Evolutionary conservation across 805 yeast species (phyloP), one percentile per base, ranked within the genome.

Genomic region (Metschnikowia noctiluminum): DNA sequence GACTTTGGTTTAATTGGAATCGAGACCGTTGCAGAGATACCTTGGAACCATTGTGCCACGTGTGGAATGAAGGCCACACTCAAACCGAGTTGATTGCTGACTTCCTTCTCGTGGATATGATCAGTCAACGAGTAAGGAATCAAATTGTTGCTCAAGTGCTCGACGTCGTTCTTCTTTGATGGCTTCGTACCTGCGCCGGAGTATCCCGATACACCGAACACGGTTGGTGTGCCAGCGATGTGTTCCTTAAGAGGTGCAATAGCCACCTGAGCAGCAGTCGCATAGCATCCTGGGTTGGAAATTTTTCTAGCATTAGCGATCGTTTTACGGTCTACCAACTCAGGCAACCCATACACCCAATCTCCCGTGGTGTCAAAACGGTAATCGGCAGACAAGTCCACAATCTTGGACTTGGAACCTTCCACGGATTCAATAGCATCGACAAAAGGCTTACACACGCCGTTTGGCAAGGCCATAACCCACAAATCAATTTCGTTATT

Each of bases 161-260:
- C 76, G 43, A 86, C 73, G 65, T 94, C 97, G 65, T 94, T 94
- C 74, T 91, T 90, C 53, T 96, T 96, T 12, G 96, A 88, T 50
- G 99, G 99, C 72, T 95, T 94, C 35, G 99, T 91, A 56, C 99
- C 99, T 10, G 99, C 99, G 51, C 99, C 99, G 11, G 99, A 94
- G 68, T 92, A 94, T 43, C 99, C 99, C 42, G 97, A 89, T 32
- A 94, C 94, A 63, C 99, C 99, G 65, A 94, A 94, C 11, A 92
- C 77, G 3, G 89, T 74, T 44, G 99, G 98, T 28, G 78, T 74
- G 34, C 94, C 94, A 12, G 73, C 70, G 37, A 83, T 74, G 61
- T 80, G 80, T 42, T 83, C 81, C n/a, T 78, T 69, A 59, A 94
- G 74, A 34, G 99, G 99, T 42, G 92, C 84, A 64, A 94, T 84